phyloP scores from a whole-genome alignment of 1,284 basidiomycete genomes.

The Melampsora americana region DNA sequence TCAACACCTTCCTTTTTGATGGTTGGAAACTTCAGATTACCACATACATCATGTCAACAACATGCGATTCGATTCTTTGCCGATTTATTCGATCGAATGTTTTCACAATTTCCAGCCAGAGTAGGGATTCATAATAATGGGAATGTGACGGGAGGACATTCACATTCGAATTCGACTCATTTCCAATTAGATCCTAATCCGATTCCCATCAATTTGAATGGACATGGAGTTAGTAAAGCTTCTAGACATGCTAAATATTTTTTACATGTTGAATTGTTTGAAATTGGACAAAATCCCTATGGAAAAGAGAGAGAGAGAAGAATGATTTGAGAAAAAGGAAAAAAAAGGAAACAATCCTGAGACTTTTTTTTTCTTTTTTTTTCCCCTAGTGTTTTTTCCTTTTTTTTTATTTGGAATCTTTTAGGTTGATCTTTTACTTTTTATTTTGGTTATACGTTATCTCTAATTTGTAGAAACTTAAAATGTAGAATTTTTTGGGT shows the following conservation, averaged over 20 bases:
- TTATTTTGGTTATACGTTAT: too few species aligned
- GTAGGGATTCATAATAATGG: background rate
- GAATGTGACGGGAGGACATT: background rate
- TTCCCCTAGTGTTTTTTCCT: too few species aligned
- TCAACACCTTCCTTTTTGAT: background rate
- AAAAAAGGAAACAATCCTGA: too few species aligned
- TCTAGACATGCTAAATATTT: constrained; percentile 42
- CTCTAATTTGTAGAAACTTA: too few species aligned
- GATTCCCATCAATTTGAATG: background rate
- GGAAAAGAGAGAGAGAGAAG: background rate
- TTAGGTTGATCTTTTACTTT: too few species aligned
- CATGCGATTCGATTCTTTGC: constrained; percentile 43
- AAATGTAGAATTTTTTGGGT: too few species aligned
- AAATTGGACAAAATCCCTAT: background rate
- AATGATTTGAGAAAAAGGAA: too few species aligned
- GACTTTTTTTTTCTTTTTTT: too few species aligned
- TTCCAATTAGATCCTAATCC: background rate
- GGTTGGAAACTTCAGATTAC: constrained; percentile 7
- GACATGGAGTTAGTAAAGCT: background rate
- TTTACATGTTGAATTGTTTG: constrained; percentile 41
- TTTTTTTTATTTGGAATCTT: too few species aligned
- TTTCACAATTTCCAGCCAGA: constrained; percentile 39
- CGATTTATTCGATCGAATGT: constrained; percentile 43
- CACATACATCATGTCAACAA: constrained; percentile 44
- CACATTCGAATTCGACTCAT: constrained; percentile 5